Base-by-base conservation (phyloP, 139 green algal genomes). In the Coelastrella sp. region DNA sequence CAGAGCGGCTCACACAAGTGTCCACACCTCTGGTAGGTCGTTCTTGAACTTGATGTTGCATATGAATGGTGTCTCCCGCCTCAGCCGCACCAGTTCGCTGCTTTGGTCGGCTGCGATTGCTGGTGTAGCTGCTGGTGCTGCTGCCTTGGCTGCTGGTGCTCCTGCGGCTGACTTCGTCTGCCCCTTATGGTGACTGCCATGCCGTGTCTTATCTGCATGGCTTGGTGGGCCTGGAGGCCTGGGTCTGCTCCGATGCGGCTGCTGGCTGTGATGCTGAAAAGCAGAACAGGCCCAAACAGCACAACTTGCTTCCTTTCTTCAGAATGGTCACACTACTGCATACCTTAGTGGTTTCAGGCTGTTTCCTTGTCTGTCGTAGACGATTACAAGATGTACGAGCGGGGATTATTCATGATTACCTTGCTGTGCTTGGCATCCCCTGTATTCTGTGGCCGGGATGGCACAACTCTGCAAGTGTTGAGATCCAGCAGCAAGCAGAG, bases 1-100 rank as follows among this genome's bases (percentile, higher is more conserved):
- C n/a, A n/a, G n/a, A n/a, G n/a, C n/a, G n/a, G n/a, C n/a, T n/a
- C n/a, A n/a, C n/a, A n/a, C n/a, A n/a, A n/a, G n/a, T n/a, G n/a
- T n/a, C n/a, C n/a, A n/a, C n/a, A 90, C 68, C 92, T 86, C 92
- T 30, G 92, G 92, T 30, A 95, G 72, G 66, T 94, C 85, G 41
- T 92, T 92, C 11, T 78, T 86, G 78, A 95, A 95, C 5, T 78
- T 67, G 34, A 95, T 86, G 74, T 93, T 92, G 79, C 89, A 93
- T 5, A 92, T 62, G 81, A 95, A 95, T 2, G 89, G 88, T 5
- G 91, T 92, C 23, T 90, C 83, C 6, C 88, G 76, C 11, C 79
- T 75, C 67, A 93, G 40, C 34, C 86, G 80, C 67, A 68, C 32
- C 50, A 60, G 45, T 37, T 67, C 80, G 30, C n/a, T 67, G 30